Conservation (phyloP, 352 stramenopile species). For the Globisporangium okanoganense region DNA sequence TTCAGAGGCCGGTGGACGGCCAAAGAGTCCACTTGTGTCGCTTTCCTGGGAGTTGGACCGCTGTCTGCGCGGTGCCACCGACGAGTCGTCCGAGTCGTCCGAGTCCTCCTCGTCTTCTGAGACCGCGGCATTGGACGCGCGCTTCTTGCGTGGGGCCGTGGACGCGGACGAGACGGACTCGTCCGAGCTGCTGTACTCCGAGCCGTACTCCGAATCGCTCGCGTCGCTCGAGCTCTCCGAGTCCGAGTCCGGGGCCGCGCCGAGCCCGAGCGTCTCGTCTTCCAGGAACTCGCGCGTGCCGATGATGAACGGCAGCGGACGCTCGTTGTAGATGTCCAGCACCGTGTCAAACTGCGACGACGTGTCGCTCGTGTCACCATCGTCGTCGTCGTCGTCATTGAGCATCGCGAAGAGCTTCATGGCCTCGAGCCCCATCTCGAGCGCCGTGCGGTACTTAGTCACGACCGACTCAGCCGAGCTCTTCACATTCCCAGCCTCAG, state of each 20-base stretch:
- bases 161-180: constrained; percentile 32
- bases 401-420: constrained; percentile 86
- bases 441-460: constrained; percentile 64
- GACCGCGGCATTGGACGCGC: constrained; percentile 5
- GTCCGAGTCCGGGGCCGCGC: constrained; percentile 53
- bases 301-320: constrained; percentile 84
- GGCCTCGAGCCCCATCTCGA: constrained; percentile 76
- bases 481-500: constrained; percentile 23
- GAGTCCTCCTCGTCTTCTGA: constrained; percentile 25
- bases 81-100: constrained; percentile 33
- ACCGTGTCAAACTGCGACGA: constrained; percentile 67
- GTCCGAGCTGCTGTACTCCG: constrained; percentile 71
- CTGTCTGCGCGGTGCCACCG: constrained; percentile 19
- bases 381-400: constrained; percentile 53
- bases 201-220: constrained; percentile 20
- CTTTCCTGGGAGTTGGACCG: constrained; percentile 49
- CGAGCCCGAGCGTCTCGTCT: constrained; percentile 78
- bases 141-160: constrained; percentile 17
- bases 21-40: constrained; percentile 55
- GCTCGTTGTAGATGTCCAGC: constrained; percentile 88
- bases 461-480: constrained; percentile 51
- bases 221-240: constrained; percentile 28
- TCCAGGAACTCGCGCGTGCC: constrained; percentile 83
- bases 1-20: constrained; percentile 22
- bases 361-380: constrained; percentile 44